Evolutionary conservation across 2,329 filamentous ascomycete species (phyloP), one percentile per base, ranked within the genome.

Genomic region (Colletotrichum liriopes): DNA sequence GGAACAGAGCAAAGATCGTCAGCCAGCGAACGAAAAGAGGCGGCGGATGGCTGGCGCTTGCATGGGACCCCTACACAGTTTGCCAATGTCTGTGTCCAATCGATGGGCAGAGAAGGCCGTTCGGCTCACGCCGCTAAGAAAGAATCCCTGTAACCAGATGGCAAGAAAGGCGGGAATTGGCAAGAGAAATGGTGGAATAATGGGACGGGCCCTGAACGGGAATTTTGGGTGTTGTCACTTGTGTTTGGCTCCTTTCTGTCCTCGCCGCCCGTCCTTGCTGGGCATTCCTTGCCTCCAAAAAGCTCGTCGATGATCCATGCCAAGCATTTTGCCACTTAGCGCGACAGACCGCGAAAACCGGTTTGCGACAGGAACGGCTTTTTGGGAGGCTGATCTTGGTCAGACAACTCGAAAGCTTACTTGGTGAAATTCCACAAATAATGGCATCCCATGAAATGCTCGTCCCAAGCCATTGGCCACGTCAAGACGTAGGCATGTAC

Each of bases 321-420:
- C 73, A 74, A 74, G 71, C 39, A 41, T 60, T 68, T 67, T 73
- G 58, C 71, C 58, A 74, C 73, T n/a, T 9, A n/a, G 54, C 52
- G 54, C 66, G 51, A 47, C 55, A 43, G 59, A 39, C 23, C 49
- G 32, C 18, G 49, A 62, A 74, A 74, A 72, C 67, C 59, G 64
- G 72, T 69, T 74, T 73, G 60, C 60, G 63, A 66, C 71, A 74
- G 73, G 64, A 72, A 74, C 71, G 18, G 67, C 20, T 35, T 72
- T n/a, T 72, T 39, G 54, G 35, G 35, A 60, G 59, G 69, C 39
- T 56, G 60, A 70, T 72, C 70, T 65, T 72, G 65, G 70, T 70
- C 66, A 65, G 65, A 59, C 66, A 47, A 54, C 55, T 39, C 43
- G 59, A 61, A 72, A 70, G 60, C 63, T 62, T 71, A 58, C 61